Base-by-base conservation (phyloP, 2,329 filamentous ascomycete species). In the Podosphaera aphanis region DNA sequence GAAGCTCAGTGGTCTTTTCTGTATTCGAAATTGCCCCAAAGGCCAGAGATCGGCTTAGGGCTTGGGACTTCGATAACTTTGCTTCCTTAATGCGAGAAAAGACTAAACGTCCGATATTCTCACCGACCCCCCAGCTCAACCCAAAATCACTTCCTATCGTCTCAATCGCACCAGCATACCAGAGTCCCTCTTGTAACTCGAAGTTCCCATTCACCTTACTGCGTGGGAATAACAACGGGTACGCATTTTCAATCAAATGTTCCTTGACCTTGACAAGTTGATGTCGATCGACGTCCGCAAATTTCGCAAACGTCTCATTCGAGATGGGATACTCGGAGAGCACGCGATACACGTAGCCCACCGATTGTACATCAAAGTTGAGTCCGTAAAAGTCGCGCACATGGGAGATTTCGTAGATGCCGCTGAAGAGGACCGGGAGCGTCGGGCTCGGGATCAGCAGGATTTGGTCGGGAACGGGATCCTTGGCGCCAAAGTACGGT, bases 321-420 rank as follows among this genome's bases (percentile, higher is more conserved):
- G 39, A 10, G 23, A 42, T 42, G 13, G 16, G 39, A 16, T 36
- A 2, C 2, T 46, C 20, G 18, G 51, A 50, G 10, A 48, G 23
- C 15, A 51, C 36, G 1, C 47, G 47, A 38, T 49, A 53, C 6
- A 52, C 42, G 35, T 46, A 36, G 13, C 43, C 16, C 37, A 25
- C n/a, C 2, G n/a, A 4, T 37, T 43, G 38, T 3, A 45, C 43
- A 15, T 19, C 20, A 11, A 11, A 29, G 1, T 1, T 29, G 25
- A 29, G 11, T 11, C 25, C 25, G 31, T 43, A 50, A 6, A 46
- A 27, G 23, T 47, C 20, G 11, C 46, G 38, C 5, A 53, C 31
- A 18, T 48, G 45, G 6, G 48, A 45, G 15, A 53, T 35, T 41
- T 51, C 49, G n/a, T 49, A 38, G 27, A 53, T 43, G 3, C 29